Percentiles rank a stretch among this genome's conserved stretches.
phyloP scores from a whole-genome alignment of 768 basidiomycete genomes.

The Naganishia vishniacii region DNA sequence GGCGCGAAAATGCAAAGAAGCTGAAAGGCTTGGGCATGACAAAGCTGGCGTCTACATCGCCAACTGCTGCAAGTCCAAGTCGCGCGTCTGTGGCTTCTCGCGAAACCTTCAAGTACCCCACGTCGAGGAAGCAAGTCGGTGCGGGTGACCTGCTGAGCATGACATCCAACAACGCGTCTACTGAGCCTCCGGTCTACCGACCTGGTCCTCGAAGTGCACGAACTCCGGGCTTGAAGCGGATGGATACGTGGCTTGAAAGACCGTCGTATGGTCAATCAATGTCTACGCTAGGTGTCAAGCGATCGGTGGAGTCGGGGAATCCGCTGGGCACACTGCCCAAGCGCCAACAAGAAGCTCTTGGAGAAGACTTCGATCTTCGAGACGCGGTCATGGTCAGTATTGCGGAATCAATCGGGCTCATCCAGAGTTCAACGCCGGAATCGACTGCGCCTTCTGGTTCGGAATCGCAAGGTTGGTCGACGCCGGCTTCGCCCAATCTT shows the following conservation, averaged over 20 bases:
- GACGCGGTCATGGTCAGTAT: slow-evolving; percentile 97
- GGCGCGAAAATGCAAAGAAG: slow-evolving; percentile 10
- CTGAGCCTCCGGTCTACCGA: slow-evolving; percentile 43
- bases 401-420: slow-evolving; percentile 89
- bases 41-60: neutral
- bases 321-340: neutral
- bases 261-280: slow-evolving; percentile 31
- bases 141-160: slow-evolving; percentile 52
- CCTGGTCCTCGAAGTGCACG: slow-evolving; percentile 29
- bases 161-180: slow-evolving; percentile 34
- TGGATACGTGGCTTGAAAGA: slow-evolving; percentile 44
- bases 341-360: slow-evolving; percentile 15
- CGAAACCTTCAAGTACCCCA: slow-evolving; percentile 26
- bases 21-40: slow-evolving; percentile 6
- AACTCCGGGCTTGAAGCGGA: slow-evolving; percentile 43
- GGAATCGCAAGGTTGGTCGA: slow-evolving; percentile 41
- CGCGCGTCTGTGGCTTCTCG: neutral
- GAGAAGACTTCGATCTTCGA: slow-evolving; percentile 82
- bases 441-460: slow-evolving; percentile 33
- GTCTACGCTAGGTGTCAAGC: slow-evolving; percentile 11
- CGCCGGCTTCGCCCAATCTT: slow-evolving; percentile 44
- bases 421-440: slow-evolving; percentile 53
- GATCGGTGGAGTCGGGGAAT: neutral
- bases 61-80: neutral
- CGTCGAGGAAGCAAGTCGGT: slow-evolving; percentile 43